Conservation (phyloP, 2,329 filamentous ascomycete genomes). For the Tolypocladium guangdongense region DNA sequence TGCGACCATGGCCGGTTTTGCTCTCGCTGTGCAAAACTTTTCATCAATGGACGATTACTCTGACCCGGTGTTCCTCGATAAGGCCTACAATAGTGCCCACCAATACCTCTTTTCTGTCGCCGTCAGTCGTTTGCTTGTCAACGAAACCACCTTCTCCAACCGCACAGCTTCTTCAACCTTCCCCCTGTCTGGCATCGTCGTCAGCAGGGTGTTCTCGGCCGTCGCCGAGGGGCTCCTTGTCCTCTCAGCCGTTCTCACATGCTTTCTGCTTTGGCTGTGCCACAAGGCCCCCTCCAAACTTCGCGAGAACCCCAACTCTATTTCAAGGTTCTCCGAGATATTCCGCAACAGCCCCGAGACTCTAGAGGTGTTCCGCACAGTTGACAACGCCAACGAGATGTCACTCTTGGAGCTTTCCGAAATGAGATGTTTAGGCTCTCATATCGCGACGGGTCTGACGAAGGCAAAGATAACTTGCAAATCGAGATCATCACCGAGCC, state of each 20-base stretch:
- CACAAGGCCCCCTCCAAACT: constrained; percentile 5
- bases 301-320: constrained; percentile 14
- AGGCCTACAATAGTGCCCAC: constrained; percentile 14
- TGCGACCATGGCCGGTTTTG: constrained; percentile 21
- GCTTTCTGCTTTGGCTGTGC: constrained; percentile 8
- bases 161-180: constrained; percentile 5
- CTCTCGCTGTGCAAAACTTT: constrained; percentile 12
- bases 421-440: constrained; percentile 8
- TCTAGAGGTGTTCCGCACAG: background rate
- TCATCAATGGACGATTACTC: constrained; percentile 1
- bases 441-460: too few species aligned
- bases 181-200: constrained; percentile 16
- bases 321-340: constrained; percentile 9
- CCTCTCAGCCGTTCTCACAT: constrained; percentile 9
- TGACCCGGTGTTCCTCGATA: background rate
- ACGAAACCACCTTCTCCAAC: constrained; percentile 5
- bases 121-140: constrained; percentile 5
- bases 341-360: constrained; percentile 9
- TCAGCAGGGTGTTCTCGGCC: constrained; percentile 19
- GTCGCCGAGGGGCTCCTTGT: constrained; percentile 17
- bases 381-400: constrained; percentile 9
- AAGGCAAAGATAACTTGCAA: too few species aligned
- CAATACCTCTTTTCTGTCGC: constrained; percentile 20
- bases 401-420: background rate
- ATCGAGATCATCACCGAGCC: too few species aligned